Base-by-base conservation (phyloP, 2,329 filamentous ascomycete species). In the Bipolaris sorokiniana region DNA sequence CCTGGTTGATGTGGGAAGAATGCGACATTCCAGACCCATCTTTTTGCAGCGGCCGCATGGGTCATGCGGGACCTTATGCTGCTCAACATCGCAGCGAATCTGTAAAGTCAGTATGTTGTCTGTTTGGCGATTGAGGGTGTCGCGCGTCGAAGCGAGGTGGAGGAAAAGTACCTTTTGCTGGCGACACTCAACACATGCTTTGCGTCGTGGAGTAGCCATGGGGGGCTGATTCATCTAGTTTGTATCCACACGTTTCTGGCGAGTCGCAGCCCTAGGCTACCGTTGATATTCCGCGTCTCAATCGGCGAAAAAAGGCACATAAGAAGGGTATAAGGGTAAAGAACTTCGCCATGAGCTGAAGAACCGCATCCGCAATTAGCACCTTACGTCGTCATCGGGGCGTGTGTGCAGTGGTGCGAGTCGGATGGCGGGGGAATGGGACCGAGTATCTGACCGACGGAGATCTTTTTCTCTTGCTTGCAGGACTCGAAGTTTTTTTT, bases 21-120 rank as follows among this genome's bases (percentile, higher is more conserved):
- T 76, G 42, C 73, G 62, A 50, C 73, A 76, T 37, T 76, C 72
- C 11, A 76, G 61, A 31, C 64, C 65, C 72, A 76, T 75, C 57
- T 73, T 74, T 52, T 66, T 71, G 59, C 73, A 76, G 22, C 73
- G 69, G 10, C 63, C 66, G 56, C 73, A 76, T 38, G 73, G 67
- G 47, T 75, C 71, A 55, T 74, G 73, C 9, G 73, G 72, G n/a
- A 69, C 68, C 50, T 74, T 74, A 61, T 70, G 66, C 58, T 76
- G 72, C 60, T 76, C 72, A 40, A 76, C 73, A 69, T 76, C 72
- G 64, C 73, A 76, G 58, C 72, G 71, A 48, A 76, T 76, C 73
- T 76, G 54, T 20, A 59, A 7, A 16, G 51, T 70, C 53, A 71
- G 64, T 34, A 33, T 49, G 28, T 48, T 33, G 48, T 56, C 23